Percentiles rank a stretch among this genome's conserved stretches.
phyloP scores from a whole-genome alignment of 176 grass and related monocot genomes.

The Aegilops longissima region DNA sequence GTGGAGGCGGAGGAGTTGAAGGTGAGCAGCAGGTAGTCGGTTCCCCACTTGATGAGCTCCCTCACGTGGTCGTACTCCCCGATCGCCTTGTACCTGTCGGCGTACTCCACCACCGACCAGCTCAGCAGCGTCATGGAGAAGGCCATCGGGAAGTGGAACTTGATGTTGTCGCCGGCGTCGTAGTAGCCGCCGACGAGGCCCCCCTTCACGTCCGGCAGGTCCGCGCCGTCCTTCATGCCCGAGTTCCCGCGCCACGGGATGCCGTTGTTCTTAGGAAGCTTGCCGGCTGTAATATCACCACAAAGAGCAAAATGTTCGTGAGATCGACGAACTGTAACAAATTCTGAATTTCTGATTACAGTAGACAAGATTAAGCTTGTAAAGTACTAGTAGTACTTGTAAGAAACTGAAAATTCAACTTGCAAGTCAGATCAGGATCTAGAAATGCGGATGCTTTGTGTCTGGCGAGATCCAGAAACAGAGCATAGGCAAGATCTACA shows the following conservation, averaged over 20 bases:
- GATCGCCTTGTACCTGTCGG: constrained; percentile 82
- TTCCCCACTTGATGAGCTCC: constrained; percentile 96
- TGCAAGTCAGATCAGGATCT: neutral
- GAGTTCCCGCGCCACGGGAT: constrained; percentile 80
- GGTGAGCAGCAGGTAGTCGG: constrained; percentile 84
- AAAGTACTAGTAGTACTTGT: neutral
- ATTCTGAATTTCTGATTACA: neutral
- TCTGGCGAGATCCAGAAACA: neutral
- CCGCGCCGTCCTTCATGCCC: constrained; percentile 61
- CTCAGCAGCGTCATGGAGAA: constrained; percentile 96
- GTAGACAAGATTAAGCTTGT: neutral
- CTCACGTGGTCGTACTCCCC: constrained; percentile 88
- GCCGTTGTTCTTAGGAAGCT: constrained; percentile 86
- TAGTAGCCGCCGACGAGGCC: constrained; percentile 94
- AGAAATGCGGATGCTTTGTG: neutral
- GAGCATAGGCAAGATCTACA: constrained; percentile 7
- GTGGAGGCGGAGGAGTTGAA: constrained; percentile 86
- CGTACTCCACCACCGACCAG: constrained; percentile 96
- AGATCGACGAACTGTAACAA: neutral
- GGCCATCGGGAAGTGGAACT: constrained; percentile 98
- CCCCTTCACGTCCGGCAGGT: constrained; percentile 58
- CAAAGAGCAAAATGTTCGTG: neutral
- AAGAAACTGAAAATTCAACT: neutral
- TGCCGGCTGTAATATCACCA: constrained; percentile 54
- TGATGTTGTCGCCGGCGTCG: constrained; percentile 96